phyloP scores from a whole-genome alignment of 495 filamentous ascomycete genomes.

The Trichocladium uniseriatum region DNA sequence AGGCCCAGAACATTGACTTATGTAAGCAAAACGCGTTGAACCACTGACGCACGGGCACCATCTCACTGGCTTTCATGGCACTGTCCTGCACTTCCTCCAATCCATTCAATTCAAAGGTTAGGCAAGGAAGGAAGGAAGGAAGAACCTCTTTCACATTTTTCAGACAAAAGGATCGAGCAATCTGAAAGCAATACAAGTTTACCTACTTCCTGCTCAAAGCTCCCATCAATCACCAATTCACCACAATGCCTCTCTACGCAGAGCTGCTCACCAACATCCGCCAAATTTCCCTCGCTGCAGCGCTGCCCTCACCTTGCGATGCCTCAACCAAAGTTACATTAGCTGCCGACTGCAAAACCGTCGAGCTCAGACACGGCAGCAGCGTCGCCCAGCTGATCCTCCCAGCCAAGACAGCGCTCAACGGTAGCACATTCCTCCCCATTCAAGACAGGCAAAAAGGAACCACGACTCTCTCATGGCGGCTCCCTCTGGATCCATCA shows the following conservation, averaged over 20 bases:
- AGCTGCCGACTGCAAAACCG: slow-evolving; percentile 37
- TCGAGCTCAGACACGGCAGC: slow-evolving; percentile 48
- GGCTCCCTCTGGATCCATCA: slow-evolving; percentile 47
- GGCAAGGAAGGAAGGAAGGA: no score
- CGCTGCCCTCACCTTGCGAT: slow-evolving; percentile 45
- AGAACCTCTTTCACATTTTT: no score
- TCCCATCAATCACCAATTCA: no score
- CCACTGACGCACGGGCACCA: no score
- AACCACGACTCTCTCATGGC: slow-evolving; percentile 52
- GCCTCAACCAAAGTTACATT: slow-evolving; percentile 41
- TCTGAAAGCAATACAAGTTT: no score
- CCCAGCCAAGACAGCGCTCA: slow-evolving; percentile 48
- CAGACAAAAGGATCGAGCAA: no score
- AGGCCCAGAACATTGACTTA: not conserved
- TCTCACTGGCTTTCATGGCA: no score
- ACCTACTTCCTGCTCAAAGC: not conserved
- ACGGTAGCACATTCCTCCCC: slow-evolving; percentile 30
- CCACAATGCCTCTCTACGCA: slow-evolving; percentile 54
- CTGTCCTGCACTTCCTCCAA: no score
- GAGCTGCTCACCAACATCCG: slow-evolving; percentile 83
- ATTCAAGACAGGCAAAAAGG: slow-evolving; percentile 20
- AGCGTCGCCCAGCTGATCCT: slow-evolving; percentile 50
- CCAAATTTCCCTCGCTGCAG: slow-evolving; percentile 66
- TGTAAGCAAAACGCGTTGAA: no score
- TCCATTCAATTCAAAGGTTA: no score